These are phyloP conservation scores for Cryptococcus hybrid DNA, from an alignment of 1,284 basidiomycete genomes.

Conservation along the genomic window DNA sequence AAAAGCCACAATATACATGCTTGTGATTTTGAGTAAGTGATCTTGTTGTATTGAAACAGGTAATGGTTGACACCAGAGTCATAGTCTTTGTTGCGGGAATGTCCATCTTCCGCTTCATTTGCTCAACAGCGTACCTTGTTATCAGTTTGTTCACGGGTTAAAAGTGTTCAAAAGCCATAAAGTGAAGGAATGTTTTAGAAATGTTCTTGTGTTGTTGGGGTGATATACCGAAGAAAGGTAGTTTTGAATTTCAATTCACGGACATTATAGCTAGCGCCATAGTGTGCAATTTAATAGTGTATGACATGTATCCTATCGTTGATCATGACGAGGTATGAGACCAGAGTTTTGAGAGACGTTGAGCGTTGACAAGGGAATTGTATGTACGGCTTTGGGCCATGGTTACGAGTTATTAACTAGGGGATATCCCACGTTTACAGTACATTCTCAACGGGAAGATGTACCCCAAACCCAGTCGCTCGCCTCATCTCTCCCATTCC, in stretches of 20 bases:
- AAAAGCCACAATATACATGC: constrained; percentile 52
- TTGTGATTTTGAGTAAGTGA: constrained; percentile 39
- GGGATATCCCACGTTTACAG: neutral
- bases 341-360: too few species aligned
- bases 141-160: constrained; percentile 62
- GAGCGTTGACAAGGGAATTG: neutral
- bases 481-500: constrained; percentile 25
- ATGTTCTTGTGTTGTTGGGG: too few species aligned
- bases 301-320: too few species aligned
- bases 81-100: constrained; percentile 51
- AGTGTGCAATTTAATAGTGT: too few species aligned
- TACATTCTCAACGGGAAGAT: constrained; percentile 21
- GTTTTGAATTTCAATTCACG: too few species aligned
- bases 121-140: constrained; percentile 64
- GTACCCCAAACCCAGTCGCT: constrained; percentile 44
- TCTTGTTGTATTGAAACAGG: constrained; percentile 24
- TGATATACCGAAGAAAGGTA: too few species aligned
- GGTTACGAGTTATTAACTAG: neutral
- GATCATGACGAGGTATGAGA: too few species aligned
- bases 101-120: constrained; percentile 57
- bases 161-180: neutral
- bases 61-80: neutral
- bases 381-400: neutral
- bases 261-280: too few species aligned
- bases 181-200: too few species aligned